A percentile compares a stretch with the other conserved stretches of the same genome.
Conservation (phyloP, 305 asterid species). For the Fraxinus floribunda region DNA sequence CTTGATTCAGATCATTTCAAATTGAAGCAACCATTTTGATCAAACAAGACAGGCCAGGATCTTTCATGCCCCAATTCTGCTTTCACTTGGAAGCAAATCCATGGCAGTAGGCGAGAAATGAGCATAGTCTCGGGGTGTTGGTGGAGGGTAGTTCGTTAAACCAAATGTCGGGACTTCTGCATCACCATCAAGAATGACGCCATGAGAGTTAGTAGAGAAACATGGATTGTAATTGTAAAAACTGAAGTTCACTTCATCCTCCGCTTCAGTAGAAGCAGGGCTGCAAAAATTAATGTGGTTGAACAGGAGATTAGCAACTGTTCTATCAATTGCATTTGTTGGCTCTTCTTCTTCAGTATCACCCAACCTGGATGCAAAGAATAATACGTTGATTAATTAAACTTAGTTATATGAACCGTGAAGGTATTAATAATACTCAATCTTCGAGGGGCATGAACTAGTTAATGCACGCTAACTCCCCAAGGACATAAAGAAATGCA, state of each 20-base stretch:
- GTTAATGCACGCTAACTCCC: neutral
- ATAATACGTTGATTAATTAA: constrained; percentile 2
- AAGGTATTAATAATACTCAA: neutral
- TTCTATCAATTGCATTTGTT: constrained; percentile 40
- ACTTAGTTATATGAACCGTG: neutral
- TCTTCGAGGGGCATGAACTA: neutral
- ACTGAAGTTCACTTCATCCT: neutral
- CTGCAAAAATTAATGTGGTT: constrained; percentile 22
- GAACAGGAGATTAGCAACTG: constrained; percentile 46
- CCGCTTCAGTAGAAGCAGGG: neutral
- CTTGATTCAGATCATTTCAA: neutral
- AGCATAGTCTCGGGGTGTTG: neutral
- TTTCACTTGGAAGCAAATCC: neutral
- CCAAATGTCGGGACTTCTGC: constrained; percentile 35
- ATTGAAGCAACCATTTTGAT: neutral
- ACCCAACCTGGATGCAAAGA: constrained; percentile 29
- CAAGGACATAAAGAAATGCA: neutral
- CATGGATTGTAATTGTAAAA: neutral
- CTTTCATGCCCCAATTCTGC: neutral
- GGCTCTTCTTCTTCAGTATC: constrained; percentile 19
- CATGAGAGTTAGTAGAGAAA: constrained; percentile 8
- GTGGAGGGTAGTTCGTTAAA: neutral
- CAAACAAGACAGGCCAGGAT: neutral
- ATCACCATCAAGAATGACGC: constrained; percentile 19
- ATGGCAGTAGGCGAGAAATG: neutral